Base-by-base conservation (phyloP, 1,284 basidiomycete species). In the Austropuccinia psidii region DNA sequence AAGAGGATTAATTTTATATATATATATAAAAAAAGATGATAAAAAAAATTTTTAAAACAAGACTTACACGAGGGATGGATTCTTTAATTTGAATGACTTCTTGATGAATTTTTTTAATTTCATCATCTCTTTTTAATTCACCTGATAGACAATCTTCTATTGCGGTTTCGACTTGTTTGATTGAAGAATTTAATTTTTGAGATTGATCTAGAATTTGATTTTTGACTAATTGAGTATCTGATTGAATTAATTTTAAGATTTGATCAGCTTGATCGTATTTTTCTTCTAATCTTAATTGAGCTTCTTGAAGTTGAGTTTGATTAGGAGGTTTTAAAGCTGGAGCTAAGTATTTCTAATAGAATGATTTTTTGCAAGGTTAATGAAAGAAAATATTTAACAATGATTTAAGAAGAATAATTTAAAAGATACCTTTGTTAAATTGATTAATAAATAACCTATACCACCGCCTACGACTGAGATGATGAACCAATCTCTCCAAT, bases 401-500 rank as follows among this genome's bases (percentile, higher is more conserved):
- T 5, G 27, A 47, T 49, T 52, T 6, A 52, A 37, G 19, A 11
- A 33, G 6, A 13, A 24, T 41, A 65, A 29, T 29, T 2, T 15
- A 31, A 65, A 29, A 15, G 29, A 55, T 8, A 68, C 66, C 24
- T 57, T 68, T 5, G 54, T 39, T 19, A 70, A 47, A 43, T 55
- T 60, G 55, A 70, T 60, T n/a, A 60, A 43, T 11, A 70, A 27
- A n/a, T 70, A 70, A 31, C 67, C 67, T 24, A 60, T 47, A 45
- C 55, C 67, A 61, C 67, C 55, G 7, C 67, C 67, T 37, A 70
- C 35, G 21, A 70, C 67, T 21, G 67, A 58, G 41, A 70, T 60
- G 27, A 70, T 47, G 41, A 70, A 70, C 67, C 67, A 70, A 61
- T 70, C 67, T 39, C 67, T 54, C 67, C 67, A 70, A 24, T 52